These are phyloP conservation scores for Basipetospora chlamydospora DNA, from an alignment of 2,329 filamentous ascomycete species.

Conservation along the genomic window DNA sequence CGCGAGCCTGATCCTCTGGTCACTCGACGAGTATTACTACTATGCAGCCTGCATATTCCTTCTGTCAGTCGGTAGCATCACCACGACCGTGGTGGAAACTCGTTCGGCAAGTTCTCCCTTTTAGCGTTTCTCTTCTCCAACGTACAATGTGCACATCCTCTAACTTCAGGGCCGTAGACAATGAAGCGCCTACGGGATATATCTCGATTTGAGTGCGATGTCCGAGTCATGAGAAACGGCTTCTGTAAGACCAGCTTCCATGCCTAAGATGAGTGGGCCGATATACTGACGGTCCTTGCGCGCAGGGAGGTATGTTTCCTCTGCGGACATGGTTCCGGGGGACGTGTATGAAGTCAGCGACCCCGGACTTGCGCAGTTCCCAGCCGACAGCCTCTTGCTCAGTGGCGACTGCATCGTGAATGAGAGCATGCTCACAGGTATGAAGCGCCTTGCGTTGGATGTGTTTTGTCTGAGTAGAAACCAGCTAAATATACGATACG, in stretches of 20 bases:
- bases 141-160: too few species aligned
- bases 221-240: conserved; percentile 81
- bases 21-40: conserved; percentile 92
- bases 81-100: conserved; percentile 79
- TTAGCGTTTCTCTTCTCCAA: too few species aligned
- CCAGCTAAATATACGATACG: too few species aligned
- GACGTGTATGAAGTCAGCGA: conserved; percentile 97
- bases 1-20: conserved; percentile 88
- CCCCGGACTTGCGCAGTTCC: conserved; percentile 73
- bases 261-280: too few species aligned
- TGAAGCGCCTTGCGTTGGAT: too few species aligned
- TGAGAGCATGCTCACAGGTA: conserved; percentile 86
- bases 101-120: conserved; percentile 43
- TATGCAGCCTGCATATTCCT: conserved; percentile 90
- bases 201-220: conserved; percentile 87
- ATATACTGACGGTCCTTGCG: conserved; percentile 2
- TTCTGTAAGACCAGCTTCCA: conserved; percentile 58
- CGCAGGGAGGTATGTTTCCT: conserved; percentile 67
- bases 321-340: conserved; percentile 79
- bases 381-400: conserved; percentile 80
- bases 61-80: conserved; percentile 87
- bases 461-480: too few species aligned
- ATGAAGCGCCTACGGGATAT: conserved; percentile 86
- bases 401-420: conserved; percentile 97
- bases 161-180: too few species aligned